Conservation (phyloP, 192 early-diverging fungal species). For the Powellomyces hirtus region DNA sequence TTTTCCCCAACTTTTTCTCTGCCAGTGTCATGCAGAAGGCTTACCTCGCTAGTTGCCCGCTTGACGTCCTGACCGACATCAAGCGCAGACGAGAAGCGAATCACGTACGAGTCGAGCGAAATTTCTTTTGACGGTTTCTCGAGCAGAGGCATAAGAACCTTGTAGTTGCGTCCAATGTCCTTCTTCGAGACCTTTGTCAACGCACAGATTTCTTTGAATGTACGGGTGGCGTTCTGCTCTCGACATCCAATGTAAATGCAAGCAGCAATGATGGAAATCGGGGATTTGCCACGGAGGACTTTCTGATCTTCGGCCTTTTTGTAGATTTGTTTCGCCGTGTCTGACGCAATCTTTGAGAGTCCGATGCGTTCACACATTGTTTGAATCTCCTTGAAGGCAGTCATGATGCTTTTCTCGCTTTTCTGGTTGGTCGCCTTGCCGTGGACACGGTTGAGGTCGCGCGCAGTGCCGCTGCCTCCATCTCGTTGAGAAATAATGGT, state of each 20-base stretch:
- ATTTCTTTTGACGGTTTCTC: conserved; percentile 41
- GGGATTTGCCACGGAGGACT: conserved; percentile 74
- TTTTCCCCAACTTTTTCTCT: neutral
- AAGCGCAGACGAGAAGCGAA: conserved; percentile 78
- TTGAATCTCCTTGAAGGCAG: conserved; percentile 74
- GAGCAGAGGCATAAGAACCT: conserved; percentile 42
- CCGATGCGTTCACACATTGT: conserved; percentile 80
- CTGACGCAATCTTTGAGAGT: conserved; percentile 66
- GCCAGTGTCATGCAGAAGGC: neutral
- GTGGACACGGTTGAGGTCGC: conserved; percentile 71
- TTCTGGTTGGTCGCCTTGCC: conserved; percentile 69
- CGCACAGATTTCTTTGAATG: conserved; percentile 92
- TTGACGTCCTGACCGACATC: conserved; percentile 65
- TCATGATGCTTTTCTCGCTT: conserved; percentile 69
- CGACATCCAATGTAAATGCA: conserved; percentile 94
- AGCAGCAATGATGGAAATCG: conserved; percentile 80
- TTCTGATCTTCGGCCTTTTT: conserved; percentile 82
- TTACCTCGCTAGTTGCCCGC: conserved; percentile 69
- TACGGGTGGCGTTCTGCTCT: conserved; percentile 76
- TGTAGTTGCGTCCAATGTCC: conserved; percentile 86
- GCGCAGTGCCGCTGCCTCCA: conserved; percentile 68
- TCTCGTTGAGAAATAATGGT: conserved; percentile 78
- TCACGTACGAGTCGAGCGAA: conserved; percentile 56
- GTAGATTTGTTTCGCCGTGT: conserved; percentile 87
- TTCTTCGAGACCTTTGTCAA: conserved; percentile 89